Percentiles rank a stretch among this genome's conserved stretches.
These are phyloP conservation scores for Kodamaea ohmeri DNA, from an alignment of 1,139 yeast genomes.

Conservation along the genomic window DNA sequence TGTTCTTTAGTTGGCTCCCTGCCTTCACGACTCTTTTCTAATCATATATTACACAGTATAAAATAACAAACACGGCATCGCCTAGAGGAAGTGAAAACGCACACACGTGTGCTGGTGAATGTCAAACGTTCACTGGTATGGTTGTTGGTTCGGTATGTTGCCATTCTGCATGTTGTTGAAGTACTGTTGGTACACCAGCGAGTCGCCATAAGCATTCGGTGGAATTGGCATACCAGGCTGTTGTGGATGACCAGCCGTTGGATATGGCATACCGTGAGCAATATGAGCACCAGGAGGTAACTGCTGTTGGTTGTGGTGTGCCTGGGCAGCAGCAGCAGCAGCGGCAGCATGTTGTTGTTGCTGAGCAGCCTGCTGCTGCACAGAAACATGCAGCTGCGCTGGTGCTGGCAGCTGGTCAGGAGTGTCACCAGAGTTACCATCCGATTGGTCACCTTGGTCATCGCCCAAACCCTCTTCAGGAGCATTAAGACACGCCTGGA, in stretches of 20 bases:
- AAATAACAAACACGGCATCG: slow-evolving; percentile 8
- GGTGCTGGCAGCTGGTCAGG: slow-evolving; percentile 42
- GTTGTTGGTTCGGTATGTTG: slow-evolving; percentile 47
- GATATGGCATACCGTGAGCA: slow-evolving; percentile 46
- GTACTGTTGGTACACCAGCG: slow-evolving; percentile 55
- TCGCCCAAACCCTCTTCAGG: slow-evolving; percentile 70
- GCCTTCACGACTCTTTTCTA: background rate
- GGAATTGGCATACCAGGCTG: slow-evolving; percentile 40
- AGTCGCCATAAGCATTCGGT: slow-evolving; percentile 43
- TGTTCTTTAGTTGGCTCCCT: background rate
- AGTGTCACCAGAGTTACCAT: slow-evolving; percentile 41
- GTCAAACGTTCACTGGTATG: slow-evolving; percentile 29
- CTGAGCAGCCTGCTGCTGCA: slow-evolving; percentile 25
- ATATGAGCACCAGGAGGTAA: slow-evolving; percentile 50
- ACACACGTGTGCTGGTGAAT: slow-evolving; percentile 2
- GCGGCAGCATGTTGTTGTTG: slow-evolving; percentile 24
- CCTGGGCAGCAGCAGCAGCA: slow-evolving; percentile 20
- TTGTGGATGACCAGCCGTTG: slow-evolving; percentile 38
- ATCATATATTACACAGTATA: slow-evolving; percentile 13
- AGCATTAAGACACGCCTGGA: slow-evolving; percentile 95
- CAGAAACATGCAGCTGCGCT: slow-evolving; percentile 30
- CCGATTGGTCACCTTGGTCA: slow-evolving; percentile 63
- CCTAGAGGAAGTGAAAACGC: slow-evolving; percentile 3
- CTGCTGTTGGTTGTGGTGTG: slow-evolving; percentile 29
- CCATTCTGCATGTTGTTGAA: slow-evolving; percentile 55